Conservation (phyloP, 208 protist species). For the Trypanosoma avium region DNA sequence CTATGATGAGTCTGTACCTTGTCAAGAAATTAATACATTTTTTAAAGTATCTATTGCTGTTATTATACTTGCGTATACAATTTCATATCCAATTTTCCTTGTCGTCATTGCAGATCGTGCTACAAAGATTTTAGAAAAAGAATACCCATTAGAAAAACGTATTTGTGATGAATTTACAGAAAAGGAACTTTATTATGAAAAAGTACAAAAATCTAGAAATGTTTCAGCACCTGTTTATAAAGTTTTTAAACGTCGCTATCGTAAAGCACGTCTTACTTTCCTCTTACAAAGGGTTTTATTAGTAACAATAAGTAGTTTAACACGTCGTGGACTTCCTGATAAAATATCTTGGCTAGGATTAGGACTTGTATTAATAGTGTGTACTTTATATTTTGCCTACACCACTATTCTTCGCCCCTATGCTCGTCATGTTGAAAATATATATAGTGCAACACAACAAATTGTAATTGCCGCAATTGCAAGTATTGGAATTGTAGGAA, state of each 20-base stretch:
- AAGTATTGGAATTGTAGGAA: constrained; percentile 34
- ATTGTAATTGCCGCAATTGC: constrained; percentile 40
- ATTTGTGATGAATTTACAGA: constrained; percentile 53
- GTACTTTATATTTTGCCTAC: constrained; percentile 34
- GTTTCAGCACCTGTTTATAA: constrained; percentile 54
- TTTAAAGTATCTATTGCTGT: constrained; percentile 35
- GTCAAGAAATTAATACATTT: constrained; percentile 38
- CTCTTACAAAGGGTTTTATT: constrained; percentile 66
- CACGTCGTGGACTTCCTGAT: constrained; percentile 18
- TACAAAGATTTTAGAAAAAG: constrained; percentile 45
- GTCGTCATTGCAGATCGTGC: constrained; percentile 45
- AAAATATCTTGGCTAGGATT: constrained; percentile 41
- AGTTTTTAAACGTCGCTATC: constrained; percentile 55
- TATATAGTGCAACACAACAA: constrained; percentile 49
- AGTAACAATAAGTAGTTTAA: constrained; percentile 41
- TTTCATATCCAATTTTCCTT: constrained; percentile 58
- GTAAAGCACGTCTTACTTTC: constrained; percentile 60
- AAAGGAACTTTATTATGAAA: constrained; percentile 66
- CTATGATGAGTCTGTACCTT: constrained; percentile 57
- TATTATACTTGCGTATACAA: constrained; percentile 43
- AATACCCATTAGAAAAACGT: constrained; percentile 66
- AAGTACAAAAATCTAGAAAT: constrained; percentile 57
- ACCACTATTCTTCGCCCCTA: constrained; percentile 44
- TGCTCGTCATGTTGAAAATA: constrained; percentile 45
- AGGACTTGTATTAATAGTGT: constrained; percentile 44